phyloP scores from a whole-genome alignment of 1,139 yeast genomes.

The Pichia sp. region DNA sequence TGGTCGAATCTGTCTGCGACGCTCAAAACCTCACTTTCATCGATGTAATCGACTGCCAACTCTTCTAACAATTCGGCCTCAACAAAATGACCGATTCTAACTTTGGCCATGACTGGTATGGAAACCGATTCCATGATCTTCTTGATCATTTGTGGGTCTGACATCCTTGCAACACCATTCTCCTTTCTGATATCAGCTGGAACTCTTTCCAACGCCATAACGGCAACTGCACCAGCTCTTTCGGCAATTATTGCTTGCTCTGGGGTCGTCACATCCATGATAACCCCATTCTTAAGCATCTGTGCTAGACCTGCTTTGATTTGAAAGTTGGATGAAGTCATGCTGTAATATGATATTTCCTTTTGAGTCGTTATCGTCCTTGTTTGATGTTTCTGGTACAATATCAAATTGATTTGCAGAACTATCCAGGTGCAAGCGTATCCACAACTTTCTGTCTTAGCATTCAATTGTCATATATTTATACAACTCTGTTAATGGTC shows the following conservation, averaged over 20 bases:
- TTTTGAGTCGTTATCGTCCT: neutral
- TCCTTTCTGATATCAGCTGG: constrained; percentile 88
- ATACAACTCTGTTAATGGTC: too few species aligned
- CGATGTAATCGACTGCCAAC: constrained; percentile 73
- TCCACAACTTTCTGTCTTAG: too few species aligned
- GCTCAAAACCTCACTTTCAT: constrained; percentile 80
- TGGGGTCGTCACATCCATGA: constrained; percentile 57
- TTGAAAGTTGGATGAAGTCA: constrained; percentile 8
- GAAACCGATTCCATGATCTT: constrained; percentile 70
- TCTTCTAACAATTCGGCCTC: constrained; percentile 80
- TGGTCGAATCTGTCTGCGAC: constrained; percentile 74
- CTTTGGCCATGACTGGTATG: constrained; percentile 84
- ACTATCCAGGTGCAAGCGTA: too few species aligned
- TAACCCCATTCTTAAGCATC: constrained; percentile 78
- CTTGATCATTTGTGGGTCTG: constrained; percentile 77
- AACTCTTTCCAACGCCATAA: constrained; percentile 82
- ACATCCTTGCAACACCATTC: constrained; percentile 85
- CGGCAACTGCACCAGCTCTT: constrained; percentile 85
- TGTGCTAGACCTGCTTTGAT: constrained; percentile 80
- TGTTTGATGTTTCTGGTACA: too few species aligned
- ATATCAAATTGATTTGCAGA: too few species aligned
- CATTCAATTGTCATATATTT: too few species aligned
- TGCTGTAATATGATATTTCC: neutral
- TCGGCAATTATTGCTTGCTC: constrained; percentile 70
- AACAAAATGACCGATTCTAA: constrained; percentile 79